Conservation (phyloP, 2,329 filamentous ascomycete species). For the Exophiala spinifera region DNA sequence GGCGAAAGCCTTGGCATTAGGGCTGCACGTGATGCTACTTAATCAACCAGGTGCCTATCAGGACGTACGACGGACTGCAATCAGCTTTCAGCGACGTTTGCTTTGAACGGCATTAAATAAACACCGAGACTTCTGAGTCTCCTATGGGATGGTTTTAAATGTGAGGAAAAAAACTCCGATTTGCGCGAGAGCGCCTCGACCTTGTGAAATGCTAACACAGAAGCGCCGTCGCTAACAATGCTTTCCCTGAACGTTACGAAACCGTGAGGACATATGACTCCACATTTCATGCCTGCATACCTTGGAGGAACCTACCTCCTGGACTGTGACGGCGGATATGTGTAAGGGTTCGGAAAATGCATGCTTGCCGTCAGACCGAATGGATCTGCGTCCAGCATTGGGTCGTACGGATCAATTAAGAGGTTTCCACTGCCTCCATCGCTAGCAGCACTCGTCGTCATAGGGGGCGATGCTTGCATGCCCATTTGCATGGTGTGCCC, state of each 20-base stretch:
- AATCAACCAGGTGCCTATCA: background rate
- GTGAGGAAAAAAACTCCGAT: background rate
- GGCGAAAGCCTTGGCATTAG: conserved; percentile 5
- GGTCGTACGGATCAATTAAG: conserved; percentile 71
- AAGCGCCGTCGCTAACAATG: conserved; percentile 15
- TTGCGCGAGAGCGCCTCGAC: background rate
- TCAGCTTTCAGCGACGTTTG: too few relatives aligned
- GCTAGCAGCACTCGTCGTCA: conserved; percentile 39
- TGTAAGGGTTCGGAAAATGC: conserved; percentile 84
- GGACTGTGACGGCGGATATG: conserved; percentile 32
- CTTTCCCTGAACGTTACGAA: background rate
- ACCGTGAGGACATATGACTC: background rate
- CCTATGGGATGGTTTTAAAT: background rate
- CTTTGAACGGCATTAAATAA: too few relatives aligned
- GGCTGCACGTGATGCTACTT: background rate
- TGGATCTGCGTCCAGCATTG: conserved; percentile 86
- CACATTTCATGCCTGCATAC: background rate
- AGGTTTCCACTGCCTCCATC: conserved; percentile 42
- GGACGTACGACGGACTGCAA: too few relatives aligned
- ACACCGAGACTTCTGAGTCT: background rate
- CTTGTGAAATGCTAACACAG: background rate
- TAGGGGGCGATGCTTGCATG: conserved; percentile 43
- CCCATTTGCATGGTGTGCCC: conserved; percentile 39
- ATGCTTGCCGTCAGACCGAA: conserved; percentile 92
- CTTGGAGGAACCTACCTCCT: conserved; percentile 14